These are phyloP conservation scores for Acanthamoeba lenticulata DNA, from an alignment of 208 protist genomes.

Conservation along the genomic window DNA sequence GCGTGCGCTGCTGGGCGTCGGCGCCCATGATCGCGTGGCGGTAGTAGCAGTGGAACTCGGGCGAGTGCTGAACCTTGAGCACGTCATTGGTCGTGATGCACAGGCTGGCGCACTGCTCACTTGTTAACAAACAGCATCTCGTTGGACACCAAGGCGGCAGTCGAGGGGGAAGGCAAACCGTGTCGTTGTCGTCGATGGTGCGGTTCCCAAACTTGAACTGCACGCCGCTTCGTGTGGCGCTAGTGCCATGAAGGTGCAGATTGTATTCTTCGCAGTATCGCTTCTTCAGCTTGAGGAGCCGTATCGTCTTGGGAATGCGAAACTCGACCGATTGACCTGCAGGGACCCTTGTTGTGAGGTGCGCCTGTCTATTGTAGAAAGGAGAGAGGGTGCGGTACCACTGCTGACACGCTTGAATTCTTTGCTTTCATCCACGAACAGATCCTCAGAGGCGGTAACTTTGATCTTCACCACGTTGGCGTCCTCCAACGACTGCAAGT, in stretches of 20 bases:
- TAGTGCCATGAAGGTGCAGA: neutral
- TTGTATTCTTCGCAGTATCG: neutral
- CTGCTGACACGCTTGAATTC: neutral
- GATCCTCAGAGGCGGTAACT: neutral
- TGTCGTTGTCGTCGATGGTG: constrained; percentile 1
- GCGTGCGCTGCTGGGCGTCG: too few species aligned
- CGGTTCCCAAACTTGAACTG: constrained; percentile 32
- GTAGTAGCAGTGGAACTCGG: neutral
- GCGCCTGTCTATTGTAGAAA: neutral
- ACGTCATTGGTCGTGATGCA: neutral
- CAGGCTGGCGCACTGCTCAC: neutral
- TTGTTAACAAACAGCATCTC: neutral
- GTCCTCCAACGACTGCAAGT: neutral
- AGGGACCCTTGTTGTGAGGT: too few species aligned
- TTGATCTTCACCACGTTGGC: constrained; percentile 13
- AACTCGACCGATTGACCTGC: constrained; percentile 32
- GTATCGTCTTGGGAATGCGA: neutral
- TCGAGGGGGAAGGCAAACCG: neutral
- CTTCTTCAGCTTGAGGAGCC: neutral
- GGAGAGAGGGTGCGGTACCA: neutral
- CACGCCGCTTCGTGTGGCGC: neutral
- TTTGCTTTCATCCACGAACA: constrained; percentile 8
- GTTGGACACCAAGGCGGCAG: neutral
- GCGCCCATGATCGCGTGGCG: neutral
- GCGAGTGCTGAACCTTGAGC: neutral